Evolutionary conservation across 805 yeast species (phyloP).

Genomic region (Wickerhamomyces hampshirensis): DNA sequence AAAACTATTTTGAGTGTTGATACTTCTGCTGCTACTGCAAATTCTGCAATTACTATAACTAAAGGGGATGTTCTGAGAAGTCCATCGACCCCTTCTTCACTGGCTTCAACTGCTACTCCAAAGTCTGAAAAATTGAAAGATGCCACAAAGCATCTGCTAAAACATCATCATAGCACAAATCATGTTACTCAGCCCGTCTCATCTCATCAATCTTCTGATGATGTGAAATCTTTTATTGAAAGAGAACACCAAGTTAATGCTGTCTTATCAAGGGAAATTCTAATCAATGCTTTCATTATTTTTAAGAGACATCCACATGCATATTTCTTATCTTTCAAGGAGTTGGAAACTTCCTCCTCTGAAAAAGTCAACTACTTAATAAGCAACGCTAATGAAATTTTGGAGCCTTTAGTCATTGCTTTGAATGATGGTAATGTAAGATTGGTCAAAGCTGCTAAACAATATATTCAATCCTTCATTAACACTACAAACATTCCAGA

Average conservation of each 20-base stretch:
- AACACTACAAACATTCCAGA: conserved; percentile 26
- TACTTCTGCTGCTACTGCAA: not conserved
- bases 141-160: conserved; percentile 20
- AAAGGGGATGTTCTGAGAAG: conserved; percentile 7
- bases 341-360: not conserved
- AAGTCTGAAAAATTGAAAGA: conserved; percentile 24
- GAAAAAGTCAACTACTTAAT: conserved; percentile 8
- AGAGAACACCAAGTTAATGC: conserved; percentile 12
- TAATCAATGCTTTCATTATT: conserved; percentile 27
- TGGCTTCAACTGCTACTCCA: conserved; percentile 14
- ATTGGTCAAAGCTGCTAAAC: conserved; percentile 31
- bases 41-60: not conserved
- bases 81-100: conserved; percentile 18
- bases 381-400: conserved; percentile 1
- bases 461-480: conserved; percentile 31
- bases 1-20: conserved; percentile 6
- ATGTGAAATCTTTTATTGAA: conserved; percentile 13
- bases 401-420: conserved; percentile 35
- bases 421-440: conserved; percentile 32
- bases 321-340: conserved; percentile 19
- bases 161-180: conserved; percentile 18
- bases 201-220: conserved; percentile 8
- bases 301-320: conserved; percentile 31
- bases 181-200: conserved; percentile 8
- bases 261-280: conserved; percentile 21